Percentiles rank a stretch among this genome's conserved stretches.
These are phyloP conservation scores for Candida parachauliodes DNA, from an alignment of 805 yeast species.

Conservation along the genomic window DNA sequence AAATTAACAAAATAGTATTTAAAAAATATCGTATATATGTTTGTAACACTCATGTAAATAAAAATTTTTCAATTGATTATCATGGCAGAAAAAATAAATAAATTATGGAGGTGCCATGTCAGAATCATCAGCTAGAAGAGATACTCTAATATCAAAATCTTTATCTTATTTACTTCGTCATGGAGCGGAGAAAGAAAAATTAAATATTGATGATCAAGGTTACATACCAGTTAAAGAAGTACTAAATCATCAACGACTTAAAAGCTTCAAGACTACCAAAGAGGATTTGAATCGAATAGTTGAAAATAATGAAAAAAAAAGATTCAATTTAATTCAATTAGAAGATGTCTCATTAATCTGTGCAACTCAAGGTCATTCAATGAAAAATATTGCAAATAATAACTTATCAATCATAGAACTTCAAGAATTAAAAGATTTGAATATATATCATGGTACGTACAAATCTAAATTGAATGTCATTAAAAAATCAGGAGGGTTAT, in stretches of 20 bases:
- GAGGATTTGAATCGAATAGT: slow-evolving; percentile 64
- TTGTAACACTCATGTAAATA: no score
- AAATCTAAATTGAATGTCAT: slow-evolving; percentile 45
- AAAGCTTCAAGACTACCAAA: slow-evolving; percentile 49
- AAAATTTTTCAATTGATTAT: no score
- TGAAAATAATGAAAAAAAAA: slow-evolving; percentile 58
- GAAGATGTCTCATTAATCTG: slow-evolving; percentile 44
- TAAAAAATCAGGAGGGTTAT: slow-evolving; percentile 52
- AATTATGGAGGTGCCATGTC: no score
- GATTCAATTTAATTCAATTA: slow-evolving; percentile 42
- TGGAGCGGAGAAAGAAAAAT: slow-evolving; percentile 66
- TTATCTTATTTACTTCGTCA: slow-evolving; percentile 81
- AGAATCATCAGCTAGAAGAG: slow-evolving; percentile 41
- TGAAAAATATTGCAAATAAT: slow-evolving; percentile 44
- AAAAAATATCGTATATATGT: no score
- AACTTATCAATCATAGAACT: slow-evolving; percentile 33
- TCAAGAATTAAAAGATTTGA: slow-evolving; percentile 42
- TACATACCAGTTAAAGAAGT: slow-evolving; percentile 54
- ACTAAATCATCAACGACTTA: slow-evolving; percentile 55
- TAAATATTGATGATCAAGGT: slow-evolving; percentile 66
- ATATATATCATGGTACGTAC: slow-evolving; percentile 80
- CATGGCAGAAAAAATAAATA: no score
- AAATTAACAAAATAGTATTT: slow-evolving; percentile 32
- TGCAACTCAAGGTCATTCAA: slow-evolving; percentile 92
- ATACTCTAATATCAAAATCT: slow-evolving; percentile 62